Evolutionary conservation across 164 flowering plant genomes (phyloP).

Genomic region (Pachysandra terminalis): DNA sequence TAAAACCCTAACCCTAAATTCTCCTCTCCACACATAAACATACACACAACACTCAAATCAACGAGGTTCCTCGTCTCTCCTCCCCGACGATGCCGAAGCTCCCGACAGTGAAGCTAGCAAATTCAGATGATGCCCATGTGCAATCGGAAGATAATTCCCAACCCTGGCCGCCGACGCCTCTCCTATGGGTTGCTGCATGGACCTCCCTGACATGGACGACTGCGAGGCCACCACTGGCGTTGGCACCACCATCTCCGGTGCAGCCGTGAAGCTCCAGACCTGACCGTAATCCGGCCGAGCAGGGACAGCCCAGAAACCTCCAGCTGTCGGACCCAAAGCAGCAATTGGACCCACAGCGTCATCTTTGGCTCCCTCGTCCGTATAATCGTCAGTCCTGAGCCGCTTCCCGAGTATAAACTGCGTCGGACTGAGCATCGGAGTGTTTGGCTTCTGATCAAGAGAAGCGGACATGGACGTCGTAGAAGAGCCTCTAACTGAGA

Average conservation of each 20-base stretch:
- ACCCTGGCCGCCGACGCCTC: slow-evolving; percentile 79
- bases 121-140: slow-evolving; percentile 69
- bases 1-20: not conserved
- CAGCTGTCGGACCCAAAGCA: slow-evolving; percentile 32
- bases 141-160: slow-evolving; percentile 59
- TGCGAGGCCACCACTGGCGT: slow-evolving; percentile 25
- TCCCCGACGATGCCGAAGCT: slow-evolving; percentile 31
- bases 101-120: slow-evolving; percentile 69
- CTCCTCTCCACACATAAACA: not conserved
- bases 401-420: slow-evolving; percentile 85
- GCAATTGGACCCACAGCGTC: slow-evolving; percentile 10
- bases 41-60: slow-evolving; percentile 16
- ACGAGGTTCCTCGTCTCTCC: slow-evolving; percentile 62
- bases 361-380: slow-evolving; percentile 29
- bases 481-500: slow-evolving; percentile 36
- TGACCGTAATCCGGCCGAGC: slow-evolving; percentile 76
- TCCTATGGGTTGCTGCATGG: slow-evolving; percentile 48
- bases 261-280: slow-evolving; percentile 81
- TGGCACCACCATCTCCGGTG: slow-evolving; percentile 51
- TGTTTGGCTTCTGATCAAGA: slow-evolving; percentile 44
- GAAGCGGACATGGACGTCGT: slow-evolving; percentile 29
- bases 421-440: slow-evolving; percentile 31
- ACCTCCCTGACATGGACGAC: slow-evolving; percentile 30
- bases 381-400: slow-evolving; percentile 50
- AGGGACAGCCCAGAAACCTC: slow-evolving; percentile 82